These are phyloP conservation scores for Leishmania tarentolae DNA, from an alignment of 208 protist genomes.

Conservation along the genomic window DNA sequence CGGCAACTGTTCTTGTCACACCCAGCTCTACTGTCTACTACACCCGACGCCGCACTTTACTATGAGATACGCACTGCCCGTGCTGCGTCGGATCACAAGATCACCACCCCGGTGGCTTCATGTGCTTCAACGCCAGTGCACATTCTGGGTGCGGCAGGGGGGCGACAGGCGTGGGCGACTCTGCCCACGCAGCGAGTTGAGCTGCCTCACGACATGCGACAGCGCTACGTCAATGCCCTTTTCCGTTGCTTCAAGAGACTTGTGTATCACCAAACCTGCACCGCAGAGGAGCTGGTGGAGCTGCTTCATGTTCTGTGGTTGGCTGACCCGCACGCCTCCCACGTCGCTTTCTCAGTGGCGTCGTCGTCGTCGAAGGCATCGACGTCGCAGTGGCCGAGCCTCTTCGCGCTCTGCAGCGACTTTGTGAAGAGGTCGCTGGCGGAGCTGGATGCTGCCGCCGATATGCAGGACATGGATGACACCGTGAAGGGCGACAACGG, in stretches of 20 bases:
- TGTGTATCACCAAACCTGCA: conserved; percentile 9
- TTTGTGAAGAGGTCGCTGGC: conserved; percentile 4
- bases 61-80: conserved; percentile 2
- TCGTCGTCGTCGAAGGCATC: not conserved
- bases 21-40: conserved; percentile 11
- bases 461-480: not conserved
- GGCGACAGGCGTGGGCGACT: conserved; percentile 1
- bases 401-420: not conserved
- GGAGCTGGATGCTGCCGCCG: not conserved
- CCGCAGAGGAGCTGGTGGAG: conserved; percentile 18
- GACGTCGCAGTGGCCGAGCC: conserved; percentile 17
- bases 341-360: not conserved
- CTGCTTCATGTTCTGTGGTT: conserved; percentile 32
- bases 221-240: conserved; percentile 29
- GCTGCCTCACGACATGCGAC: conserved; percentile 10
- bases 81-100: not conserved
- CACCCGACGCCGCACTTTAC: conserved; percentile 9
- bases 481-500: not conserved
- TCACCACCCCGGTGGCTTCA: not conserved
- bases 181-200: conserved; percentile 18
- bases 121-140: not conserved
- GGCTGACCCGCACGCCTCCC: conserved; percentile 22
- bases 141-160: not conserved
- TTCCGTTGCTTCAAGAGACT: conserved; percentile 17
- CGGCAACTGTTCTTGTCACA: conserved; percentile 16